Evolutionary conservation across 2,329 filamentous ascomycete genomes (phyloP), one percentile per base, ranked within the genome.

Genomic region (Hypoxylon sp.): DNA sequence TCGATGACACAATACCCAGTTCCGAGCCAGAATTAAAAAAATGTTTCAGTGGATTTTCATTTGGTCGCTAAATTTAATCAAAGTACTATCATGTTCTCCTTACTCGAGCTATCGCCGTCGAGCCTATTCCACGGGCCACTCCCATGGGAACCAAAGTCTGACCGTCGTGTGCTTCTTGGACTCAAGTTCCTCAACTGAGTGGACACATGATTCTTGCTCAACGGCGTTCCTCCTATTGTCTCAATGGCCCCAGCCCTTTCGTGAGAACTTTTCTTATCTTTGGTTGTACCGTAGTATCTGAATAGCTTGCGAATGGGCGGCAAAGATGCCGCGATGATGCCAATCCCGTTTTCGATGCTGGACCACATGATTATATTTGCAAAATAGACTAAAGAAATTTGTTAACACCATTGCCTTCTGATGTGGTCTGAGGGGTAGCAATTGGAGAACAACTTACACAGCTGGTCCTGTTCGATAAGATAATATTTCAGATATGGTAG

Each of bases 401-500:
- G 19, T 60, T 5, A 43, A 5, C 27, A 11, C 8, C 29, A 25
- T 3, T 12, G 16, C 1, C 5, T 2, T 16, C 12, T 12, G 23
- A 32, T 8, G 8, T 1, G 3, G 32, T 2, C 9, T 2, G 9
- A 32, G 14, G 11, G 3, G 9, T 21, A 14, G 7, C 37, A 29
- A 7, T 7, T 6, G n/a, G 21, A 23, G 7, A 39, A 8, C 2
- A 6, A 39, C 57, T 61, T 32, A 61, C 57, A 48, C 8, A 61
- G 41, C 2, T 52, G 57, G 54, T 61, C 57, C 21, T 53, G 27
- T 23, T 61, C 48, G 30, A 52, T 46, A 9, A 47, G 39, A 46
- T 61, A 61, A 37, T 61, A 61, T 30, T 61, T 61, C n/a, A 61
- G 16, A 46, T 54, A 61, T 25, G 57, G 57, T 14, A 61, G 29